These are phyloP conservation scores for Cladosporium sp. DNA, from an alignment of 2,329 filamentous ascomycete species.

Conservation along the genomic window DNA sequence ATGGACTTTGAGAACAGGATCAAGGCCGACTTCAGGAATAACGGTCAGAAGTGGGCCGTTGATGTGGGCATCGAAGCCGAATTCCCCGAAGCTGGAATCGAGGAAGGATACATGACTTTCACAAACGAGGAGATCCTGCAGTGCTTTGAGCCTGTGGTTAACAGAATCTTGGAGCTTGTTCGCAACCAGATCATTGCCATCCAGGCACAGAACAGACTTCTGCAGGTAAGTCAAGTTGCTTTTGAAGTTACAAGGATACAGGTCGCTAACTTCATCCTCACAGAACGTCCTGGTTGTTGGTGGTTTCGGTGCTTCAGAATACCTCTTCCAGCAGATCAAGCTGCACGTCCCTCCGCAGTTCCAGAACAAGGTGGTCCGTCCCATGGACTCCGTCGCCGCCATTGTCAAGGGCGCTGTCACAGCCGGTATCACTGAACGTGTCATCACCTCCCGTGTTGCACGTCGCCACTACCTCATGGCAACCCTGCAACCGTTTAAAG, in stretches of 20 bases:
- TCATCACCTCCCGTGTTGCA: conserved; percentile 93
- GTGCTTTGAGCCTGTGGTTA: conserved; percentile 97
- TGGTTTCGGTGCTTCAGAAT: conserved; percentile 96
- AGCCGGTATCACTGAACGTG: conserved; percentile 92
- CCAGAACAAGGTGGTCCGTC: conserved; percentile 94
- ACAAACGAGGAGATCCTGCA: conserved; percentile 98
- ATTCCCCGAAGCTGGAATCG: conserved; percentile 94
- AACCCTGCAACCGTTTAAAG: conserved; percentile 96
- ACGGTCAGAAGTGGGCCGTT: conserved; percentile 95
- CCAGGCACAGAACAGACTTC: conserved; percentile 85
- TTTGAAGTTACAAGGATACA: neutral
- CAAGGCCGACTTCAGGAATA: conserved; percentile 99
- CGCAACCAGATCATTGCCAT: conserved; percentile 99
- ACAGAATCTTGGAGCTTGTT: conserved; percentile 91
- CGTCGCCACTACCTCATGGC: conserved; percentile 99
- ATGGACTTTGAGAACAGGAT: conserved; percentile 99
- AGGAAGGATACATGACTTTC: conserved; percentile 99
- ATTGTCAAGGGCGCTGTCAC: conserved; percentile 98
- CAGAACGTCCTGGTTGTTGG: conserved; percentile 92
- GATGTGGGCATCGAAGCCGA: conserved; percentile 98
- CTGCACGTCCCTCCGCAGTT: conserved; percentile 97
- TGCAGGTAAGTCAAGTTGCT: conserved; percentile 56
- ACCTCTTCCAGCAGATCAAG: conserved; percentile 99
- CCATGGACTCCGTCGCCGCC: conserved; percentile 97
- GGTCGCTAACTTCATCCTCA: conserved; percentile 23